Evolutionary conservation across 2,329 filamentous ascomycete species (phyloP).

Genomic region (Alternaria infectoria): DNA sequence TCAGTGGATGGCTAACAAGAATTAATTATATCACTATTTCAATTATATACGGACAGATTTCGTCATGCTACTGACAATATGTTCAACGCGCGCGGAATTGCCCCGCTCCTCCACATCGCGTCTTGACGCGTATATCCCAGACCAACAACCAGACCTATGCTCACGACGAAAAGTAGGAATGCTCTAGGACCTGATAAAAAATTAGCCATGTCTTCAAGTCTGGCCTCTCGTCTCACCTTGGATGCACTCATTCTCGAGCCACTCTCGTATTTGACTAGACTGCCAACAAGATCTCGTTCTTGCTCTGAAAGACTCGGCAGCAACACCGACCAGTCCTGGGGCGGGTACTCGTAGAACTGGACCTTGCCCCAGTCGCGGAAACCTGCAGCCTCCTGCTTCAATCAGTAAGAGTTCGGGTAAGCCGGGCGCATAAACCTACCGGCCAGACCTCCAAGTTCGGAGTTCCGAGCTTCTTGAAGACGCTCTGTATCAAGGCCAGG

Average conservation of each 20-base stretch:
- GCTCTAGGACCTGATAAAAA: constrained; percentile 34
- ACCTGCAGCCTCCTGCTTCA: constrained; percentile 61
- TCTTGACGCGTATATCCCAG: background rate
- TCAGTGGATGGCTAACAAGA: background rate
- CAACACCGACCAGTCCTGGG: constrained; percentile 71
- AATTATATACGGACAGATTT: background rate
- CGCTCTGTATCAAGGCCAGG: constrained; percentile 85
- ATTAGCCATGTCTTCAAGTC: background rate
- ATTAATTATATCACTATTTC: background rate
- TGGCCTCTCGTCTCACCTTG: constrained; percentile 54
- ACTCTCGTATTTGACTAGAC: constrained; percentile 76
- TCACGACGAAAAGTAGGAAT: constrained; percentile 33
- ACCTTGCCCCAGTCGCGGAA: constrained; percentile 90
- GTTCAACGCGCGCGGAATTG: background rate
- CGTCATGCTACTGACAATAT: background rate
- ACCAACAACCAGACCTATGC: background rate
- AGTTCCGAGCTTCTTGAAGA: constrained; percentile 90
- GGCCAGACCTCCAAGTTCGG: constrained; percentile 84
- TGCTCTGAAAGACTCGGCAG: constrained; percentile 65
- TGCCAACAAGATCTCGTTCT: constrained; percentile 70
- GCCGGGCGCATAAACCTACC: constrained; percentile 51
- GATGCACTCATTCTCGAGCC: constrained; percentile 69
- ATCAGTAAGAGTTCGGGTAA: constrained; percentile 10
- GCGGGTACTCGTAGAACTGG: constrained; percentile 77
- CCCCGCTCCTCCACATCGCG: background rate